Conservation (phyloP, 176 grass and related monocot genomes). For the Bonia amplexicaulis region DNA sequence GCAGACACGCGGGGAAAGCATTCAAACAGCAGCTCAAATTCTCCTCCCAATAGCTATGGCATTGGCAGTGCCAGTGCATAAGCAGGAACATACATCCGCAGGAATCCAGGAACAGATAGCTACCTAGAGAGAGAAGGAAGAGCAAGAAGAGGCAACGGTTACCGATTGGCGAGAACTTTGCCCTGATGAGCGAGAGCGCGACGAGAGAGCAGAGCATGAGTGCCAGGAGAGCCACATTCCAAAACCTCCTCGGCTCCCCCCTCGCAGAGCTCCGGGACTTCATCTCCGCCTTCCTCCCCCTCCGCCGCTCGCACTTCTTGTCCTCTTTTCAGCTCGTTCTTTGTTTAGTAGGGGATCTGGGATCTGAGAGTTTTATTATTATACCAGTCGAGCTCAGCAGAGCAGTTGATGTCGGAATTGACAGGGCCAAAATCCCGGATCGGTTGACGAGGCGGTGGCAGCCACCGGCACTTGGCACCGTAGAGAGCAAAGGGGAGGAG, state of each 20-base stretch:
- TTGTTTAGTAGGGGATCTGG: background rate
- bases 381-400: background rate
- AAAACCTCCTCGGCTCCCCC: constrained; percentile 31
- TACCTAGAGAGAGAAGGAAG: background rate
- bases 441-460: background rate
- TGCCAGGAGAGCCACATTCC: constrained; percentile 47
- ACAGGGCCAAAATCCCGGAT: background rate
- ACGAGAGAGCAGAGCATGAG: constrained; percentile 55
- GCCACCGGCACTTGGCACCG: too few relatives aligned
- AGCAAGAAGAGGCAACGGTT: background rate
- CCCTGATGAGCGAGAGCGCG: constrained; percentile 56
- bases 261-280: constrained; percentile 45
- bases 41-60: background rate
- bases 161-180: constrained; percentile 42
- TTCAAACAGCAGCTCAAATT: background rate
- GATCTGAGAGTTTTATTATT: background rate
- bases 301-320: too few relatives aligned
- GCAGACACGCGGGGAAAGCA: constrained; percentile 15
- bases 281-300: constrained; percentile 23
- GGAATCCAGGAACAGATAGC: background rate
- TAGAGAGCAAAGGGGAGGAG: too few relatives aligned
- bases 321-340: background rate
- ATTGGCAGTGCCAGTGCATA: background rate
- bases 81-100: too few relatives aligned
- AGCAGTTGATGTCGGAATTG: background rate